A percentile compares a stretch with the other conserved stretches of the same genome.
phyloP scores from a whole-genome alignment of 2,329 filamentous ascomycete genomes.

The Magnaporthiopsis rhizophila region DNA sequence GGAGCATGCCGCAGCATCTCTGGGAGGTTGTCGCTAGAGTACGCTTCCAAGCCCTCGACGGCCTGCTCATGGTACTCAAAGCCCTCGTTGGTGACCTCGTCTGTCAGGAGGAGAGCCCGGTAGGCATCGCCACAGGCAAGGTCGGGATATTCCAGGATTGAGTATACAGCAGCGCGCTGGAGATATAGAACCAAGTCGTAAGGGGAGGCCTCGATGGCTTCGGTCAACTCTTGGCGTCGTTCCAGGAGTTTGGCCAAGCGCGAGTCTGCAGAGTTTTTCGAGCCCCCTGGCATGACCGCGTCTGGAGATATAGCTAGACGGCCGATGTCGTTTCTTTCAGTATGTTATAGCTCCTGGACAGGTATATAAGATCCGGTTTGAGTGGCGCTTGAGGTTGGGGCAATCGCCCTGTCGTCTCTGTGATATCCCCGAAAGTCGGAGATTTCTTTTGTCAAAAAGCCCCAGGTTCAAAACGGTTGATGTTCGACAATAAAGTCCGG shows the following conservation, averaged over 20 bases:
- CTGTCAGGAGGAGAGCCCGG: slow-evolving; percentile 75
- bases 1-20: slow-evolving; percentile 38
- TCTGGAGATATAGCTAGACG: not conserved
- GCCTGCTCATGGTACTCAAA: slow-evolving; percentile 76
- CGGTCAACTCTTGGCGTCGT: slow-evolving; percentile 49
- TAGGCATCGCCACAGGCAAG: slow-evolving; percentile 87
- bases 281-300: not conserved
- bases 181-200: slow-evolving; percentile 60
- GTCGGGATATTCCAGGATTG: slow-evolving; percentile 76
- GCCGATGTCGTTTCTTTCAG: not conserved
- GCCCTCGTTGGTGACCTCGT: slow-evolving; percentile 69
- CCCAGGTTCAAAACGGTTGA: no score
- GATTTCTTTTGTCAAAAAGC: no score
- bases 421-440: no score
- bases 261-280: not conserved
- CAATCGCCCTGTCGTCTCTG: not conserved
- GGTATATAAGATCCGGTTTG: not conserved
- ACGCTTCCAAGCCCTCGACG: slow-evolving; percentile 39
- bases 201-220: slow-evolving; percentile 40
- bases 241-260: slow-evolving; percentile 39
- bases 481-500: not conserved
- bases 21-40: slow-evolving; percentile 27
- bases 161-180: slow-evolving; percentile 63
- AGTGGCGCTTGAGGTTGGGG: not conserved
- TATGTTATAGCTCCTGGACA: not conserved